Percentiles rank a stretch among this genome's conserved stretches.
phyloP scores from a whole-genome alignment of 805 yeast genomes.

The Kuraishia hungarica region DNA sequence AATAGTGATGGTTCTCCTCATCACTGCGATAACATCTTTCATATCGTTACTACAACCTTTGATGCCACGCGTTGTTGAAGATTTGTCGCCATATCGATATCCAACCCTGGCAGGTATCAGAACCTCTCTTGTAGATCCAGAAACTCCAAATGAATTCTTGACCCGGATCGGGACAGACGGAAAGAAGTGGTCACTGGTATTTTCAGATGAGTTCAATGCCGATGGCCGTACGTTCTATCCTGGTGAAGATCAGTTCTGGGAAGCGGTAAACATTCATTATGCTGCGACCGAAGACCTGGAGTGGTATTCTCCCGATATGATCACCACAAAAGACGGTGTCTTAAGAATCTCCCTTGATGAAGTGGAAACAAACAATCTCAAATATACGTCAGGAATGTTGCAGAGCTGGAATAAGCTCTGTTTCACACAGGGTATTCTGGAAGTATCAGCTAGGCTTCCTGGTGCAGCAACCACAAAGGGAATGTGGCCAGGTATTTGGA shows the following conservation, averaged over 20 bases:
- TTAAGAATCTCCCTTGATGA: slow-evolving; percentile 70
- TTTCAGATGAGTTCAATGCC: slow-evolving; percentile 84
- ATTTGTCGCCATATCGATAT: slow-evolving; percentile 39
- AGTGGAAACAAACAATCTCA: slow-evolving; percentile 64
- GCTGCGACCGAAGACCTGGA: slow-evolving; percentile 86
- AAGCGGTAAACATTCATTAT: slow-evolving; percentile 76
- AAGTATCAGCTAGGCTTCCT: slow-evolving; percentile 71
- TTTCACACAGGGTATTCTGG: slow-evolving; percentile 76
- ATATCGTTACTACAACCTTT: slow-evolving; percentile 2
- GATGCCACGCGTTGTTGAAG: background rate
- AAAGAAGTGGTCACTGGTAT: slow-evolving; percentile 64
- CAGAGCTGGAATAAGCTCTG: slow-evolving; percentile 91
- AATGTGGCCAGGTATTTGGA: slow-evolving; percentile 96
- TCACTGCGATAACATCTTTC: background rate
- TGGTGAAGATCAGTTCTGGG: slow-evolving; percentile 89
- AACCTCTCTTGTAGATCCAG: slow-evolving; percentile 57
- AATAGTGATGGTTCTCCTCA: slow-evolving; percentile 3
- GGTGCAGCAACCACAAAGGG: slow-evolving; percentile 74
- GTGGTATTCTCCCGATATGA: slow-evolving; percentile 94
- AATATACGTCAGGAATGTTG: slow-evolving; percentile 84
- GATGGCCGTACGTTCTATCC: slow-evolving; percentile 87
- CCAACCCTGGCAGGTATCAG: slow-evolving; percentile 52
- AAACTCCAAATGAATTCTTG: slow-evolving; percentile 45
- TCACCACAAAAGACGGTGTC: slow-evolving; percentile 67
- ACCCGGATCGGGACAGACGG: slow-evolving; percentile 53